Conservation (phyloP, 371 early-diverging fungal species). For the Mortierella sp. region DNA sequence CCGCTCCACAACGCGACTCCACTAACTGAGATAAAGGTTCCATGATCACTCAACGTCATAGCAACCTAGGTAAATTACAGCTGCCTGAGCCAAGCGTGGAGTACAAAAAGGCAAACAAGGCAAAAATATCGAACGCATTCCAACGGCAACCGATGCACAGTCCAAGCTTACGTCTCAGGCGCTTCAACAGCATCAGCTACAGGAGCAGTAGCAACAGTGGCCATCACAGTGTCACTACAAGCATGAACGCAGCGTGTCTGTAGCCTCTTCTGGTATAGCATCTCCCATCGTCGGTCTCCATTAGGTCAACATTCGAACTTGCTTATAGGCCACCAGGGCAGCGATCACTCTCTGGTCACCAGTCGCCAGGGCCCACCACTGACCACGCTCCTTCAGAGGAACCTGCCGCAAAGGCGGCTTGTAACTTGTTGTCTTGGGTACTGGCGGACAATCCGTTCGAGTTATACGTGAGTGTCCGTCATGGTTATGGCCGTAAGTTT, state of each 20-base stretch:
- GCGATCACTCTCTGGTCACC: conserved; percentile 27
- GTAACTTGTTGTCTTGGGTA: no score
- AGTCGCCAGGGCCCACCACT: conserved; percentile 24
- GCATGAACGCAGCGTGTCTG: conserved; percentile 27
- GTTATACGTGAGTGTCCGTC: no score
- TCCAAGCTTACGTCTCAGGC: conserved; percentile 29
- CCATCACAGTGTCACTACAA: conserved; percentile 13
- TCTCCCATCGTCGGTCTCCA: conserved; percentile 23
- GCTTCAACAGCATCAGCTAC: conserved; percentile 24
- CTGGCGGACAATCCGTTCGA: no score
- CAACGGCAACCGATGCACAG: conserved; percentile 1
- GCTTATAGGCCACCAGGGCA: conserved; percentile 14
- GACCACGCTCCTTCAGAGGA: conserved; percentile 17
- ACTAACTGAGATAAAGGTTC: no score
- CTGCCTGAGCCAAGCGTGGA: no score
- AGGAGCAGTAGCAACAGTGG: conserved; percentile 21
- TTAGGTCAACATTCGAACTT: background rate
- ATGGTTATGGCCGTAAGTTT: no score
- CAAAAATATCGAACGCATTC: conserved; percentile 23
- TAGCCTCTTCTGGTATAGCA: conserved; percentile 23
- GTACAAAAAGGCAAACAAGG: no score
- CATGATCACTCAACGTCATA: no score
- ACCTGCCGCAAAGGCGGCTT: no score
- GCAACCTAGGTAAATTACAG: no score
- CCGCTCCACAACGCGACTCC: no score